Evolutionary conservation across 768 basidiomycete species (phyloP), one percentile per base, ranked within the genome.

Genomic region (Ramaria sp.): DNA sequence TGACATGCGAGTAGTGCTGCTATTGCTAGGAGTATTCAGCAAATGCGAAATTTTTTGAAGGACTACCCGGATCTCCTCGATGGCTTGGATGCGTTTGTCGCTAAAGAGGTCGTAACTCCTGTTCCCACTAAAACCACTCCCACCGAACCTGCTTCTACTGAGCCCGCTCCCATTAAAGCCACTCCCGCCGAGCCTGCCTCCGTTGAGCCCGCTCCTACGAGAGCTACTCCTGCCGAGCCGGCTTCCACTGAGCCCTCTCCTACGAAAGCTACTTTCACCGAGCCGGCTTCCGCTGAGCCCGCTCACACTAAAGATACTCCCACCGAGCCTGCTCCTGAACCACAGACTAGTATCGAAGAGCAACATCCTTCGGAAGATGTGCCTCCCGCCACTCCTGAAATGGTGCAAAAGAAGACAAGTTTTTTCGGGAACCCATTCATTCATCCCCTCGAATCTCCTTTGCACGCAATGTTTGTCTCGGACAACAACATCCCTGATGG

Each of bases 401-500:
- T 71, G 58, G 61, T 62, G 42, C 67, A 70, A n/a, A 48, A n/a
- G 15, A 24, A 1, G 24, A 24, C 18, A 1, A 24, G 24, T n/a
- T 48, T 48, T n/a, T 48, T 48, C 28, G 22, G 22, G 8, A 25
- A 18, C n/a, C 47, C 22, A 18, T 48, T 48, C 28, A 43, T n/a
- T 15, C 24, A 30, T 44, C 52, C 15, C 8, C 50, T 48, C 27
- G 56, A 61, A 10, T 44, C 54, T 2, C 61, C 66, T 18, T 62
- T 85, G 56, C 72, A 72, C 36, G 84, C 85, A 3, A 69, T 69
- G 5, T 83, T 83, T 57, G 57, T 89, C 5, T 72, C 72, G 34
- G 84, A 90, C 63, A 72, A 81, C 38, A 89, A 85, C 32, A 82
- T 88, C 48, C 71, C 77, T 3, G 82, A 85, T 60, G 88, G 88